A percentile compares a stretch with the other conserved stretches of the same genome.
Conservation (phyloP, 768 basidiomycete species). For the Amanita jacksonii region DNA sequence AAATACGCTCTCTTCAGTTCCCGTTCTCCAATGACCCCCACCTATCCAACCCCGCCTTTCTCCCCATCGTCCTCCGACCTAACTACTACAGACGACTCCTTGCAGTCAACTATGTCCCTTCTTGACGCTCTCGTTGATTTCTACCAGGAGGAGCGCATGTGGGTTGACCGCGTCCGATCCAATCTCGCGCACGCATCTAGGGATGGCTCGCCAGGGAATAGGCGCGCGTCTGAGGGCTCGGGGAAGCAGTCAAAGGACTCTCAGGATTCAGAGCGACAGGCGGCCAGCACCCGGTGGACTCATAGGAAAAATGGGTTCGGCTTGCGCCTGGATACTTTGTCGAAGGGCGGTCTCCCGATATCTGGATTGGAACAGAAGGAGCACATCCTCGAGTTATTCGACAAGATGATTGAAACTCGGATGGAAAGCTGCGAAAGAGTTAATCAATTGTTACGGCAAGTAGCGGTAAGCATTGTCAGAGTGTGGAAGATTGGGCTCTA, state of each 20-base stretch:
- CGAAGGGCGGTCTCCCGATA: background rate
- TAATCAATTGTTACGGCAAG: conserved; percentile 42
- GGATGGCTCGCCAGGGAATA: too few relatives aligned
- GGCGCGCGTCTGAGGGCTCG: too few relatives aligned
- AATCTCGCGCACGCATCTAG: conserved; percentile 38
- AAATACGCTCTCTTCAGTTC: conserved; percentile 6
- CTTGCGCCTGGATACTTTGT: conserved; percentile 28
- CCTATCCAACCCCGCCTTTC: conserved; percentile 24
- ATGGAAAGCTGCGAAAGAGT: conserved; percentile 71
- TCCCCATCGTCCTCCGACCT: conserved; percentile 19
- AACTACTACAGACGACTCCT: conserved; percentile 18
- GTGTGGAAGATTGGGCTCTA: too few relatives aligned
- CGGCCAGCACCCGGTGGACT: conserved; percentile 36
- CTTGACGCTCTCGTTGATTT: conserved; percentile 58
- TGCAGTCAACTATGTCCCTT: conserved; percentile 42
- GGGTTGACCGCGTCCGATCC: conserved; percentile 59
- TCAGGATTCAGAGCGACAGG: too few relatives aligned
- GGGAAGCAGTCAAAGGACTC: too few relatives aligned
- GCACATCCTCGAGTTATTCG: conserved; percentile 57
- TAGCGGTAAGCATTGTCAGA: conserved; percentile 10
- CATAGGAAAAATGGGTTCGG: conserved; percentile 54
- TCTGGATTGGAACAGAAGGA: conserved; percentile 29
- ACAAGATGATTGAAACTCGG: conserved; percentile 61
- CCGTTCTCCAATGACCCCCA: conserved; percentile 9
- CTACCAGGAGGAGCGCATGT: conserved; percentile 63